Percentiles rank a stretch among this genome's conserved stretches.
These are phyloP conservation scores for Ophiosphaerella korrae DNA, from an alignment of 2,329 filamentous ascomycete genomes.

Conservation along the genomic window DNA sequence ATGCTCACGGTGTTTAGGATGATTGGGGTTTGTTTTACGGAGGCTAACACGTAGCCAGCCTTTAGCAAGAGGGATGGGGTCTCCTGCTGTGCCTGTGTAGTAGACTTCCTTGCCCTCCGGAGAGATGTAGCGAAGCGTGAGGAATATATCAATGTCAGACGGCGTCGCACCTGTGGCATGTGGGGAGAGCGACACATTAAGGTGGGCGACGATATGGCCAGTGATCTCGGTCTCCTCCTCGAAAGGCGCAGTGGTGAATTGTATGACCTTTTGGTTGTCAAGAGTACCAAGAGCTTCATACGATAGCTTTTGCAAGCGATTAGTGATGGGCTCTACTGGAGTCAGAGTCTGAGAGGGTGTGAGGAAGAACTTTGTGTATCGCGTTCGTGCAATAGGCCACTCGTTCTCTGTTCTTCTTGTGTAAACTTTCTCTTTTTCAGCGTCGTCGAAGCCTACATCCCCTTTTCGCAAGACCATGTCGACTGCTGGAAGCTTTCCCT, in stretches of 20 bases:
- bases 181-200: conserved; percentile 63
- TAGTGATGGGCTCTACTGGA: conserved; percentile 32
- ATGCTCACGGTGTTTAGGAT: conserved; percentile 59
- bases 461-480: conserved; percentile 68
- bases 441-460: conserved; percentile 69
- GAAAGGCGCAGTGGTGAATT: conserved; percentile 64
- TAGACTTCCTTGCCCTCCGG: conserved; percentile 62
- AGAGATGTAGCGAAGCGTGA: conserved; percentile 64
- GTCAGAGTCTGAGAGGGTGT: conserved; percentile 54
- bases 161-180: conserved; percentile 49
- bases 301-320: conserved; percentile 51
- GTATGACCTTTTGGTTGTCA: conserved; percentile 59
- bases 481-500: conserved; percentile 65
- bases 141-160: conserved; percentile 66
- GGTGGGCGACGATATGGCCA: conserved; percentile 67
- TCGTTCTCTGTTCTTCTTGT: conserved; percentile 61
- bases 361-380: conserved; percentile 67
- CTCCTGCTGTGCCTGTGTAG: conserved; percentile 70
- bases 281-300: conserved; percentile 66
- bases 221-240: conserved; percentile 71
- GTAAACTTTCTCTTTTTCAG: conserved; percentile 63
- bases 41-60: conserved; percentile 67
- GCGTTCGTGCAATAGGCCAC: conserved; percentile 70
- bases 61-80: conserved; percentile 66
- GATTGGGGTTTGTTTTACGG: conserved; percentile 58